These are phyloP conservation scores for Herpetomonas tarakana DNA, from an alignment of 208 protist species.

Conservation along the genomic window DNA sequence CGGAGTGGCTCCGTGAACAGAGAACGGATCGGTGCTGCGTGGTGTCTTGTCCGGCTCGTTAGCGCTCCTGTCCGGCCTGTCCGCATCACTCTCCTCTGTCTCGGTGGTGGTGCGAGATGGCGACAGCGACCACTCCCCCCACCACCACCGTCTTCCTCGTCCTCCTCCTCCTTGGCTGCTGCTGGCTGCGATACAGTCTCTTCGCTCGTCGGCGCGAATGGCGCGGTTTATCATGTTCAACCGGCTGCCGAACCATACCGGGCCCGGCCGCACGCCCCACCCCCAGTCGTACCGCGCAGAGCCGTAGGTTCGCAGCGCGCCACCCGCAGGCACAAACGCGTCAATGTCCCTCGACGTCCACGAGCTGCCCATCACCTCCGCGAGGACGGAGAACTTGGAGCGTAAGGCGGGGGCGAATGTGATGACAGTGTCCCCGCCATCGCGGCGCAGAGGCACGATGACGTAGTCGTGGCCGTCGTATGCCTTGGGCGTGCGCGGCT, in stretches of 20 bases:
- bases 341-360: constrained; percentile 86
- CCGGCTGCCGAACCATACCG: constrained; percentile 61
- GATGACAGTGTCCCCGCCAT: constrained; percentile 49
- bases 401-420: constrained; percentile 75
- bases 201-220: background rate
- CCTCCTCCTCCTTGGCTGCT: background rate
- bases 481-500: constrained; percentile 45
- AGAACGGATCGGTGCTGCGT: background rate
- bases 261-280: constrained; percentile 70
- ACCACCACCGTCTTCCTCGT: background rate
- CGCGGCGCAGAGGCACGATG: constrained; percentile 72
- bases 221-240: constrained; percentile 24
- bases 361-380: constrained; percentile 56
- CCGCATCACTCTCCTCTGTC: no score
- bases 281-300: constrained; percentile 79
- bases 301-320: constrained; percentile 77
- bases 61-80: no score
- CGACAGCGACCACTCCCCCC: background rate
- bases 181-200: background rate
- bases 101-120: background rate
- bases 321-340: constrained; percentile 43
- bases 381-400: constrained; percentile 42
- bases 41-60: no score
- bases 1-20: no score
- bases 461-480: constrained; percentile 91